Conservation (phyloP, 139 green algal genomes). For the Chlamydomonas sphaeroides region DNA sequence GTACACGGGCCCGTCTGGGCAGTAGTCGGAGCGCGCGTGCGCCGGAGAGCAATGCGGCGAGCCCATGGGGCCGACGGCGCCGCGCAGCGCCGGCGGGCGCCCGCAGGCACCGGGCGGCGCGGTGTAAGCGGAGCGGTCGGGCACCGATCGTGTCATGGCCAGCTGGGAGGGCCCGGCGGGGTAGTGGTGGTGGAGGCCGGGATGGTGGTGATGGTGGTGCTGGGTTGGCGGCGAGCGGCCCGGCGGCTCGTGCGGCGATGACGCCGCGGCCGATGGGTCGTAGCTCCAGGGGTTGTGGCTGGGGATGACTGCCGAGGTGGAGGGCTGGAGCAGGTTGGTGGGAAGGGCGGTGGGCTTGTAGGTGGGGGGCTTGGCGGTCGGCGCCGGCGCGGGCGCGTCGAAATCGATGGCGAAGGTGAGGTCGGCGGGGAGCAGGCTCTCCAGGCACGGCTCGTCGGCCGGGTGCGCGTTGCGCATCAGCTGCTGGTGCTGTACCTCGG, state of each 20-base stretch:
- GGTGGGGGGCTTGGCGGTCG: slow-evolving; percentile 21
- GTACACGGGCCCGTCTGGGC: background rate
- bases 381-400: background rate
- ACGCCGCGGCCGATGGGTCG: background rate
- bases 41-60: slow-evolving; percentile 8
- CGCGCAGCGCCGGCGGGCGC: background rate
- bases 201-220: background rate
- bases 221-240: background rate
- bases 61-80: background rate
- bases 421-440: slow-evolving; percentile 35
- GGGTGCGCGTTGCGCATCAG: background rate
- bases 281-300: slow-evolving; percentile 32
- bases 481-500: slow-evolving; percentile 35
- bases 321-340: slow-evolving; percentile 31
- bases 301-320: slow-evolving; percentile 30
- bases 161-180: background rate
- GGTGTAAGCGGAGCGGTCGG: slow-evolving; percentile 22
- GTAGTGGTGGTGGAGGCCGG: background rate
- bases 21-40: background rate
- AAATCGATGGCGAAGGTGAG: slow-evolving; percentile 39
- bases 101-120: background rate
- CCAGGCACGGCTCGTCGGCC: background rate
- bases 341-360: slow-evolving; percentile 40
- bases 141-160: background rate
- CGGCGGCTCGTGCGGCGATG: background rate